Evolutionary conservation across 73 alveolate species (phyloP).

Genomic region (Paramecium octaurelia): DNA sequence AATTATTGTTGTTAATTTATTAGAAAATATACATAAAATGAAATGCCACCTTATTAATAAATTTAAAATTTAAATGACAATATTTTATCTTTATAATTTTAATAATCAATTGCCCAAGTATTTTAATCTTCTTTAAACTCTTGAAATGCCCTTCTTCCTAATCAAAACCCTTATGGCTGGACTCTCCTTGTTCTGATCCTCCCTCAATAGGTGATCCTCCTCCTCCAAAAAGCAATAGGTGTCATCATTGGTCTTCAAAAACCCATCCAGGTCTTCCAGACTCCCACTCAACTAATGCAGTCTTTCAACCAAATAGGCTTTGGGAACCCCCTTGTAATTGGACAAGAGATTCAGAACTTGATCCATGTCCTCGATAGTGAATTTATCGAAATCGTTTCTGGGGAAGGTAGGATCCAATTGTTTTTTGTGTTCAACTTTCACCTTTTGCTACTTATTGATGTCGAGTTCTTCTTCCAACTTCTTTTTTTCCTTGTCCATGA

Average conservation of each 20-base stretch:
- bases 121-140: slow-evolving; percentile 31
- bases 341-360: background rate
- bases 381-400: slow-evolving; percentile 23
- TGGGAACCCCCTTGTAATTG: background rate
- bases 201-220: slow-evolving; percentile 12
- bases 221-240: slow-evolving; percentile 41
- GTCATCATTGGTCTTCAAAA: slow-evolving; percentile 32
- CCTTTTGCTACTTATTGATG: background rate
- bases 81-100: background rate
- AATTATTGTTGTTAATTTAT: background rate
- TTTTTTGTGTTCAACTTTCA: slow-evolving; percentile 1
- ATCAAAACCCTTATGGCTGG: background rate
- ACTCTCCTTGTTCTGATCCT: background rate
- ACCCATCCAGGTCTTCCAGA: slow-evolving; percentile 6
- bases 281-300: slow-evolving; percentile 24
- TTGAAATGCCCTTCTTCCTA: background rate
- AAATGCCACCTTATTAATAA: background rate
- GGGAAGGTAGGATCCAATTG: background rate
- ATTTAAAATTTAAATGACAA: background rate
- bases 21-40: background rate
- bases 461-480: slow-evolving; percentile 12
- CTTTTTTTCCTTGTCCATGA: background rate
- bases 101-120: background rate
- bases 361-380: slow-evolving; percentile 19
- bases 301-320: slow-evolving; percentile 26